These are phyloP conservation scores for Capsicum pubescens DNA, from an alignment of 257 asterid genomes.

Conservation along the genomic window DNA sequence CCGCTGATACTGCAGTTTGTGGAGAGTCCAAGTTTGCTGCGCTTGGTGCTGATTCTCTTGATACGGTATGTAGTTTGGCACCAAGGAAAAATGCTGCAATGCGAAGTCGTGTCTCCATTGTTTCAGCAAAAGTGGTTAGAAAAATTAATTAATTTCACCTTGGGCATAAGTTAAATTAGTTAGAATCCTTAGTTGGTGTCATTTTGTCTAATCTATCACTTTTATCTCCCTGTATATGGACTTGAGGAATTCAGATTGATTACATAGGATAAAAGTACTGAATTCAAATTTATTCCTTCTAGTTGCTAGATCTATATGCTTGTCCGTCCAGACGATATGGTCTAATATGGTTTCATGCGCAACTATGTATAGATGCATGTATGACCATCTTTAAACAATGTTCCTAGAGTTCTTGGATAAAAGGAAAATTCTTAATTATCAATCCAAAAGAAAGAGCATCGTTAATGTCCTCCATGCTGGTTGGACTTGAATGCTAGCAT, in stretches of 20 bases:
- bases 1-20: conserved; percentile 54
- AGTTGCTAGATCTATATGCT: neutral
- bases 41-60: conserved; percentile 97
- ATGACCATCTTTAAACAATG: neutral
- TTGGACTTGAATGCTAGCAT: neutral
- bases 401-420: neutral
- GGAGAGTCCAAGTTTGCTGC: conserved; percentile 79
- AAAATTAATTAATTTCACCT: neutral
- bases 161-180: neutral
- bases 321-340: neutral
- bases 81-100: neutral
- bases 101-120: neutral
- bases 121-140: neutral
- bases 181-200: neutral
- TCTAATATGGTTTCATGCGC: neutral
- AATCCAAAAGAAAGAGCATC: neutral
- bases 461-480: neutral
- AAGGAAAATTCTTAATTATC: neutral
- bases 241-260: conserved; percentile 11
- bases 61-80: conserved; percentile 60
- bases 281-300: neutral
- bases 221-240: neutral
- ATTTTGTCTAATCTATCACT: neutral
- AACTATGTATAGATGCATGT: neutral
- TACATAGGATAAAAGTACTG: neutral